A percentile compares a stretch with the other conserved stretches of the same genome.
Evolutionary conservation across 768 basidiomycete genomes (phyloP).

Genomic region (Naganishia onofrii): DNA sequence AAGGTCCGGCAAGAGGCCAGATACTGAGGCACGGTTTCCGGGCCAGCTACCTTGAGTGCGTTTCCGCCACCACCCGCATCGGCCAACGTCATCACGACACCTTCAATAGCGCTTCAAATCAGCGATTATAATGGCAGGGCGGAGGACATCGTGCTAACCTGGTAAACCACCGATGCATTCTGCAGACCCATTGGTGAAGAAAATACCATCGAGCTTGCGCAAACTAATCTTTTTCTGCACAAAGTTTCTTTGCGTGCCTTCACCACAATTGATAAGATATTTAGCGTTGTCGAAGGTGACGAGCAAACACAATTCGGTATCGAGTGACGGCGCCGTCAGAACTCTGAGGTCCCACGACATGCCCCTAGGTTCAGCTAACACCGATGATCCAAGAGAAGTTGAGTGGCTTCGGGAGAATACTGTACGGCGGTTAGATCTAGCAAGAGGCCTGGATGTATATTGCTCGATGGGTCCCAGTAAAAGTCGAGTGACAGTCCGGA

Average conservation of each 20-base stretch:
- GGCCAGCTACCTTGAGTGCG: constrained; percentile 66
- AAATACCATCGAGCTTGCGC: constrained; percentile 67
- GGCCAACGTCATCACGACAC: constrained; percentile 70
- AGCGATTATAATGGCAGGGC: neutral
- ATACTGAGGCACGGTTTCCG: constrained; percentile 65
- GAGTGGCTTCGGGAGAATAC: too few species aligned
- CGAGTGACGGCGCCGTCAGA: constrained; percentile 54
- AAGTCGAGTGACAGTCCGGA: neutral
- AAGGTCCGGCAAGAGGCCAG: constrained; percentile 55
- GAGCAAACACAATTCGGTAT: constrained; percentile 76
- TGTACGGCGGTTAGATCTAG: neutral
- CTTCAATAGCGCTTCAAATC: constrained; percentile 51
- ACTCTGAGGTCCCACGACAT: constrained; percentile 44
- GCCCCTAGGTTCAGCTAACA: neutral
- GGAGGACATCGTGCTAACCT: constrained; percentile 57
- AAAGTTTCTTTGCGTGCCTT: constrained; percentile 73
- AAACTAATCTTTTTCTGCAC: constrained; percentile 66
- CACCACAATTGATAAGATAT: constrained; percentile 84
- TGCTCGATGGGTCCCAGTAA: neutral
- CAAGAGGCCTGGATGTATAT: neutral
- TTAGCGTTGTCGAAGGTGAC: constrained; percentile 73
- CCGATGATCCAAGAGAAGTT: neutral
- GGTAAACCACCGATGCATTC: constrained; percentile 66
- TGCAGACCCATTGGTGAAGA: constrained; percentile 66
- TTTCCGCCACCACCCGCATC: constrained; percentile 61